Conservation (phyloP, 306 rosid genomes). For the Begonia loranthoides region DNA sequence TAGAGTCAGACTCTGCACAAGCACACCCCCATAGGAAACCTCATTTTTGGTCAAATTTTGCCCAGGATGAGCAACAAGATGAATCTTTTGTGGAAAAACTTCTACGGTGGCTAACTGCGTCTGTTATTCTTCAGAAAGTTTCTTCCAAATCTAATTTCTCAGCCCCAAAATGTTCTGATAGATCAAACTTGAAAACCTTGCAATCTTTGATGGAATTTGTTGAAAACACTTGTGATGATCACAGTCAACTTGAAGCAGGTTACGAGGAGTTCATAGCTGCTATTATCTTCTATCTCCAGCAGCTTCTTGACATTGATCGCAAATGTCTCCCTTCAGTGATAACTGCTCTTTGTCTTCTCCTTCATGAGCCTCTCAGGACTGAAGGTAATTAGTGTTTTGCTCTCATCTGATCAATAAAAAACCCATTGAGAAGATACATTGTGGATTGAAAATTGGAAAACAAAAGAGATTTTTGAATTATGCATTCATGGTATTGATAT, state of each 20-base stretch:
- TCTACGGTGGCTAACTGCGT: constrained; percentile 70
- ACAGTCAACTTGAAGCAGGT: constrained; percentile 21
- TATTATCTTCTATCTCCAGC: constrained; percentile 55
- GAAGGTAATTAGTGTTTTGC: constrained; percentile 23
- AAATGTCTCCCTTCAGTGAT: constrained; percentile 47
- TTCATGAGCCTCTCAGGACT: constrained; percentile 20
- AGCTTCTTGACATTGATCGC: constrained; percentile 28
- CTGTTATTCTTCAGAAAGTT: constrained; percentile 54
- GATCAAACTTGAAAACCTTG: constrained; percentile 27
- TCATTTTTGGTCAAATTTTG: constrained; percentile 16
- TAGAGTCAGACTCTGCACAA: constrained; percentile 30
- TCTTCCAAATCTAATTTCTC: constrained; percentile 16
- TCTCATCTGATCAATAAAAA: constrained; percentile 5
- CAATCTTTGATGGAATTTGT: constrained; percentile 33
- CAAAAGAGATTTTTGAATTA: too few relatives aligned
- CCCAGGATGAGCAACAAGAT: constrained; percentile 20
- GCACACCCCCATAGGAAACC: constrained; percentile 21
- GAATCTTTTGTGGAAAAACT: constrained; percentile 38
- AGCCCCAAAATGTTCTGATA: constrained; percentile 17
- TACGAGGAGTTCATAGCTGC: constrained; percentile 47
- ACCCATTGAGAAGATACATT: too few relatives aligned
- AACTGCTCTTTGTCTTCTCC: constrained; percentile 67
- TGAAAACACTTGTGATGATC: constrained; percentile 20
- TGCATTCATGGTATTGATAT: too few relatives aligned
- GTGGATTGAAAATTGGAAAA: too few relatives aligned